Conservation (phyloP, 139 green algal genomes). For the Ettlia oleoabundans region DNA sequence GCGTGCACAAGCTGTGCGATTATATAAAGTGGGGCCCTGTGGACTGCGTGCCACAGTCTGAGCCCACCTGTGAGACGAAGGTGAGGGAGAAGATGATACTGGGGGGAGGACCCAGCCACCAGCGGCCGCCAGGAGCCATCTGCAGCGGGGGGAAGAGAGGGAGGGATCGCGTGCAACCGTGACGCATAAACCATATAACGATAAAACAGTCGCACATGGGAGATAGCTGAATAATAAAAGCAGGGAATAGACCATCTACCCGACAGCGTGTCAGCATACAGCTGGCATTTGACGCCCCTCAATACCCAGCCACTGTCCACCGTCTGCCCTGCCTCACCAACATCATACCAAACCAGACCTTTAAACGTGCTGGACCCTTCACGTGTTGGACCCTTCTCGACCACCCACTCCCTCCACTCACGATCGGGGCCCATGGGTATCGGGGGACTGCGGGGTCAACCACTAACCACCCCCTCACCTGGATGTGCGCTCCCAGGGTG, state of each 20-base stretch:
- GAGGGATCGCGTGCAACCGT: background rate
- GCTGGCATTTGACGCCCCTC: no score
- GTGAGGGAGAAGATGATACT: conserved; percentile 30
- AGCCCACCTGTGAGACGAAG: conserved; percentile 18
- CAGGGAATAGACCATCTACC: no score
- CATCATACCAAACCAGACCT: no score
- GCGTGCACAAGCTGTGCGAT: background rate
- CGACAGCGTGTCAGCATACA: no score
- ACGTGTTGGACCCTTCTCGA: no score
- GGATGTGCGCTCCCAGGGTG: conserved; percentile 49
- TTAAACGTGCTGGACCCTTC: no score
- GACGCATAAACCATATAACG: background rate
- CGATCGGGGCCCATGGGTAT: background rate
- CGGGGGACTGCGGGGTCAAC: background rate
- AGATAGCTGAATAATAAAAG: background rate
- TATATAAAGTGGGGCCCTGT: background rate
- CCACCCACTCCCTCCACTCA: no score
- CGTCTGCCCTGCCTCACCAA: no score
- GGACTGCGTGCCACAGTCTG: background rate
- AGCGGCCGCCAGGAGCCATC: conserved; percentile 32
- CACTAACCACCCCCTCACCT: conserved; percentile 6
- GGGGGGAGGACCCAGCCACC: conserved; percentile 35
- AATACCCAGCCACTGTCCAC: no score
- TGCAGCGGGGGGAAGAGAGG: background rate
- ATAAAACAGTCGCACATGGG: background rate